phyloP scores from a whole-genome alignment of 306 rosid genomes.

The Dalbergia cultrata region DNA sequence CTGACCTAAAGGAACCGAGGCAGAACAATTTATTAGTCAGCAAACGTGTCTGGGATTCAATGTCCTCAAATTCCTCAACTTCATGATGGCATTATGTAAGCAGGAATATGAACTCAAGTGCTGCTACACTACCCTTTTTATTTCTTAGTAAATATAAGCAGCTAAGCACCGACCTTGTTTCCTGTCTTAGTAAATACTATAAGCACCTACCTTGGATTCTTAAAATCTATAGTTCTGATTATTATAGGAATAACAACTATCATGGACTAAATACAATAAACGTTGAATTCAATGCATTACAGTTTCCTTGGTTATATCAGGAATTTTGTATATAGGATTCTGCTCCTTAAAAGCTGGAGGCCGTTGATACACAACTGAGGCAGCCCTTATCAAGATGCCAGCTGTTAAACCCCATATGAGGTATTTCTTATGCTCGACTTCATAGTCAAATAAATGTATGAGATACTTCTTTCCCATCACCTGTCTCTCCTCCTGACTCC shows the following conservation, averaged over 20 bases:
- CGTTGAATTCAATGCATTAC: constrained; percentile 55
- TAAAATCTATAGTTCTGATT: constrained; percentile 11
- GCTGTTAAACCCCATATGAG: constrained; percentile 96
- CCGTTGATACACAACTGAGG: constrained; percentile 78
- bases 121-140: constrained; percentile 19
- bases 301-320: constrained; percentile 54
- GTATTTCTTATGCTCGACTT: constrained; percentile 62
- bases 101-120: constrained; percentile 24
- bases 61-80: constrained; percentile 15
- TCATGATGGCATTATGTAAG: neutral
- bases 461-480: constrained; percentile 91
- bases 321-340: constrained; percentile 81
- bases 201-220: constrained; percentile 17
- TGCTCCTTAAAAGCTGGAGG: constrained; percentile 88
- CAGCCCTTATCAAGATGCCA: constrained; percentile 92
- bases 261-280: constrained; percentile 13
- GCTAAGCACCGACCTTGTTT: too few relatives aligned
- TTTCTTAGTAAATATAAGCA: constrained; percentile 35
- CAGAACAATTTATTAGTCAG: neutral
- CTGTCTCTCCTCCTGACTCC: constrained; percentile 77
- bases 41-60: constrained; percentile 17
- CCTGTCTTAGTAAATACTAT: too few relatives aligned
- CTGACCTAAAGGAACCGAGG: neutral
- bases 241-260: constrained; percentile 31
- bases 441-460: constrained; percentile 82